Conservation (phyloP, 371 early-diverging fungal species). For the Basidiobolus meristosporus region DNA sequence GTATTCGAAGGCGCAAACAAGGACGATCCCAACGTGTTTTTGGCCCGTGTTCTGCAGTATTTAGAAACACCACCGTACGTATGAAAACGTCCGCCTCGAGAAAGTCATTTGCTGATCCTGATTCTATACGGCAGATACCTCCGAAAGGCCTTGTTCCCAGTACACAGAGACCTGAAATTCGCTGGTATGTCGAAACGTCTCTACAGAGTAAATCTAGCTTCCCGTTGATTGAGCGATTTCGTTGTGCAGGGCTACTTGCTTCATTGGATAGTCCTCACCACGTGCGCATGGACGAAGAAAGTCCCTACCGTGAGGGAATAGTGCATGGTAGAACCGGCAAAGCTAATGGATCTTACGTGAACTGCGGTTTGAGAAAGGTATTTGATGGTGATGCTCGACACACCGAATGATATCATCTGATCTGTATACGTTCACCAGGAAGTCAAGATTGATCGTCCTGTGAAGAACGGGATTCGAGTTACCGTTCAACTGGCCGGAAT, state of each 20-base stretch:
- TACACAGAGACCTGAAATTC: constrained; percentile 47
- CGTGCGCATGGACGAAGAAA: constrained; percentile 30
- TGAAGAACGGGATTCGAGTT: constrained; percentile 42
- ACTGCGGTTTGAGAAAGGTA: constrained; percentile 32
- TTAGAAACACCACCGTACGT: constrained; percentile 44
- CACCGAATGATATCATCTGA: neutral
- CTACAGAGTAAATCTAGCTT: no score
- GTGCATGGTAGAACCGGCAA: constrained; percentile 22
- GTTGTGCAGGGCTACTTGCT: constrained; percentile 29
- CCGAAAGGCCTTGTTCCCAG: constrained; percentile 42
- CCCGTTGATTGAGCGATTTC: no score
- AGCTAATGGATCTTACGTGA: constrained; percentile 27
- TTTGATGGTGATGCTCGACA: neutral
- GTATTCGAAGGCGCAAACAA: constrained; percentile 8
- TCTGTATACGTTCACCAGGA: constrained; percentile 7
- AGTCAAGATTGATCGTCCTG: constrained; percentile 24
- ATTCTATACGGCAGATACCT: constrained; percentile 32
- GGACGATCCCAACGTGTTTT: constrained; percentile 30
- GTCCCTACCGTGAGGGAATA: constrained; percentile 43
- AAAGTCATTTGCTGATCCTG: neutral
- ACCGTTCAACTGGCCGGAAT: constrained; percentile 34
- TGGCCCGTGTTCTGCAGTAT: constrained; percentile 41
- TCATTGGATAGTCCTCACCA: constrained; percentile 58
- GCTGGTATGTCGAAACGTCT: constrained; percentile 13
- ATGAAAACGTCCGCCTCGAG: neutral